Percentiles rank a stretch among this genome's conserved stretches.
These are phyloP conservation scores for Withania somnifera DNA, from an alignment of 305 asterid genomes.

Conservation along the genomic window DNA sequence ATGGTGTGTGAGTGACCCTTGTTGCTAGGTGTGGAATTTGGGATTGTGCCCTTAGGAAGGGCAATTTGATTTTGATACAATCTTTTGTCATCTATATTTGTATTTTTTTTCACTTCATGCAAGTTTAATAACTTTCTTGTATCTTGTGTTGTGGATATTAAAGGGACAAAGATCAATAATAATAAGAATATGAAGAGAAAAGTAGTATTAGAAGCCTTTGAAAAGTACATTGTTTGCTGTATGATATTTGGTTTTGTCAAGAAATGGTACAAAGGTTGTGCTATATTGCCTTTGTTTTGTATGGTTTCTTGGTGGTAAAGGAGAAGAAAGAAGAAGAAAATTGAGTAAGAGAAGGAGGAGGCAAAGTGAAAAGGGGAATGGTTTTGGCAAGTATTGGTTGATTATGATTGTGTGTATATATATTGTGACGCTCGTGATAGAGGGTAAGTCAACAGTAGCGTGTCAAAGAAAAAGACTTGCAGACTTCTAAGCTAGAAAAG, in stretches of 20 bases:
- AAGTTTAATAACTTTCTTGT: neutral
- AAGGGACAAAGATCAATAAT: neutral
- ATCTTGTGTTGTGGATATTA: neutral
- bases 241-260: neutral
- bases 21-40: slow-evolving; percentile 31
- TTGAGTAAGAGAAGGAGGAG: neutral
- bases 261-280: neutral
- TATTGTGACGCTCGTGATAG: neutral
- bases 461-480: neutral
- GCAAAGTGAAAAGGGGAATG: neutral
- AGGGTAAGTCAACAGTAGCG: accelerated
- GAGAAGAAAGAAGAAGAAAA: neutral
- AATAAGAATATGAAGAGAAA: neutral
- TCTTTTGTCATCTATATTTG: slow-evolving; percentile 4
- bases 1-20: slow-evolving; percentile 24
- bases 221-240: neutral
- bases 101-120: neutral
- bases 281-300: too few species aligned
- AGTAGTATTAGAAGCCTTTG: neutral
- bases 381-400: neutral
- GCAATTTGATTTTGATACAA: slow-evolving; percentile 23
- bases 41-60: slow-evolving; percentile 30
- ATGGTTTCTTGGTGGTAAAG: neutral
- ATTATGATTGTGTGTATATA: neutral
- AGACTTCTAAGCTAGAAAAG: neutral